A percentile compares a stretch with the other conserved stretches of the same genome.
These are phyloP conservation scores for Rhodotorula sp. DNA, from an alignment of 1,284 basidiomycete genomes.

Conservation along the genomic window DNA sequence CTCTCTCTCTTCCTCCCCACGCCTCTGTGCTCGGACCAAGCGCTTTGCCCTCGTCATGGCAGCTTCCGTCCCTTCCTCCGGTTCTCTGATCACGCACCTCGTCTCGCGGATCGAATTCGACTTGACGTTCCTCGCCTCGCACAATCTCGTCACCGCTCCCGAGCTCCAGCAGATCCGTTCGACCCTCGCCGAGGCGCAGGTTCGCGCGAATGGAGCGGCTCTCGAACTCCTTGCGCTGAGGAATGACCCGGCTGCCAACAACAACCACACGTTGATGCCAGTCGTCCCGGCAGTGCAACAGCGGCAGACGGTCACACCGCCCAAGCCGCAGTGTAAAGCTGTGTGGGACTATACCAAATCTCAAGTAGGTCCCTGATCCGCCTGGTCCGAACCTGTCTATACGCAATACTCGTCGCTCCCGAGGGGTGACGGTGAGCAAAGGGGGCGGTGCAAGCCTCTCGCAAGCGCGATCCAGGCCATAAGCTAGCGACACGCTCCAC, in stretches of 20 bases:
- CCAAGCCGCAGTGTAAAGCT: conserved; percentile 12
- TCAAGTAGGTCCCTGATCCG: conserved; percentile 14
- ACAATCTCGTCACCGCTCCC: neutral
- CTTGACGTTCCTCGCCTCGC: conserved; percentile 14
- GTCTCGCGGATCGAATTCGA: conserved; percentile 15
- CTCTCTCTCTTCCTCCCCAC: neutral
- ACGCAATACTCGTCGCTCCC: neutral
- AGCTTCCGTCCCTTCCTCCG: neutral
- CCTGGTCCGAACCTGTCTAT: neutral
- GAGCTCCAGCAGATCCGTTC: conserved; percentile 9
- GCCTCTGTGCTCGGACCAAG: too few species aligned
- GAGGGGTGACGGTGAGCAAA: neutral
- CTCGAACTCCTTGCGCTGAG: neutral
- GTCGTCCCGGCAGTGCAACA: neutral
- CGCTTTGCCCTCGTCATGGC: neutral
- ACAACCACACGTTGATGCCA: neutral
- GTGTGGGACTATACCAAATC: conserved; percentile 24
- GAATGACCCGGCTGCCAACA: neutral
- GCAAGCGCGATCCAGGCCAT: too few species aligned
- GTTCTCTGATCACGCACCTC: conserved; percentile 11
- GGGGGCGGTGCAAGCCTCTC: neutral
- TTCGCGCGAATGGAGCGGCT: neutral
- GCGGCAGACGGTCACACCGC: too few species aligned
- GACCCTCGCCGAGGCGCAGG: neutral
- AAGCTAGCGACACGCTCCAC: too few species aligned